Percentiles rank a stretch among this genome's conserved stretches.
Evolutionary conservation across 2,329 filamentous ascomycete species (phyloP).

Genomic region (Amauroascus niger): DNA sequence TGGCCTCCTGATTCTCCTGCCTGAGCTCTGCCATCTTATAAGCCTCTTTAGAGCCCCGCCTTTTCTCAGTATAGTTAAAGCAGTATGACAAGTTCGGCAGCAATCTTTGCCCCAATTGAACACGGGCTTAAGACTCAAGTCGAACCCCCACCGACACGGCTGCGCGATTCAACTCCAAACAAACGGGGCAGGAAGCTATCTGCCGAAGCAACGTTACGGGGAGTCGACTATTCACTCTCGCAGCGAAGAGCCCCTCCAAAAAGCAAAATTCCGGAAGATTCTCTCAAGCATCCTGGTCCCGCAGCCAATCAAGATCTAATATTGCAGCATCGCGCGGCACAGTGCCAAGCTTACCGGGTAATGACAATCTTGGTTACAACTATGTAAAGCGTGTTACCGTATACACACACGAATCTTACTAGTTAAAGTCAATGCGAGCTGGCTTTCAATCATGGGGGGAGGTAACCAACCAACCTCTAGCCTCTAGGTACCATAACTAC

Average conservation of each 20-base stretch:
- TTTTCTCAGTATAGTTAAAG: no score
- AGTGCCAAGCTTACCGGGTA: not conserved
- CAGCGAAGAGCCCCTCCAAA: not conserved
- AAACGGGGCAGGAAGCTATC: not conserved
- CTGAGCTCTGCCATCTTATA: constrained; percentile 5
- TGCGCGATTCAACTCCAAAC: not conserved
- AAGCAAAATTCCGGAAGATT: not conserved
- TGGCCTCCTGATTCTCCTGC: constrained; percentile 21
- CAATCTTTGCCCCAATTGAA: no score
- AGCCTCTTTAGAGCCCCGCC: not conserved
- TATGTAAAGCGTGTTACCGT: no score
- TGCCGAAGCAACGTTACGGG: not conserved
- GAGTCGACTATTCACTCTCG: not conserved
- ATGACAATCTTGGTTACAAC: no score
- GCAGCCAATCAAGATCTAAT: not conserved
- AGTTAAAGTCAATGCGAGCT: no score
- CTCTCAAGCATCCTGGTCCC: not conserved
- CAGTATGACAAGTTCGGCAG: no score
- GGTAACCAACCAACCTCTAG: no score
- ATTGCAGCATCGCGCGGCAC: not conserved
- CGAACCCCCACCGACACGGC: no score
- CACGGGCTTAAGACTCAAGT: not conserved
- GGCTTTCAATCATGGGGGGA: no score
- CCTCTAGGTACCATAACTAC: no score
- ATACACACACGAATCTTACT: not conserved